Evolutionary conservation across 352 stramenopile species (phyloP).

Genomic region (Pythium aristosporum): DNA sequence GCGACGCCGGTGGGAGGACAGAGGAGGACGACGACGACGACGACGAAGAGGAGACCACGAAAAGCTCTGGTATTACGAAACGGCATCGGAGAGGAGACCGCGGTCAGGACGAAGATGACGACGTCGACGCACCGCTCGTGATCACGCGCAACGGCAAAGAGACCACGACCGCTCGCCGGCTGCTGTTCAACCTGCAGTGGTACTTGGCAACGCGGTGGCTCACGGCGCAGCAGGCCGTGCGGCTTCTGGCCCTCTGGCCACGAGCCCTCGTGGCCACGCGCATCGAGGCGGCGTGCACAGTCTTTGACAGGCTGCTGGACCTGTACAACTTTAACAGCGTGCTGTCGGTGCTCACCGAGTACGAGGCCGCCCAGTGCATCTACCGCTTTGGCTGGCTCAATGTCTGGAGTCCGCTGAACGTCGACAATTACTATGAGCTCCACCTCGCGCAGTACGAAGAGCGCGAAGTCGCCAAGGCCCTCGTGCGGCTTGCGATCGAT

Average conservation of each 20-base stretch:
- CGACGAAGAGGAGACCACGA: conserved; percentile 5
- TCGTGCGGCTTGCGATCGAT: conserved; percentile 76
- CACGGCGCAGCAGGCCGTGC: conserved; percentile 56
- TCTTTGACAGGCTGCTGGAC: conserved; percentile 72
- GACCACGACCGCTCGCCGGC: conserved; percentile 48
- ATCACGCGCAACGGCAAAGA: conserved; percentile 38
- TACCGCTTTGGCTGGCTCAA: conserved; percentile 77
- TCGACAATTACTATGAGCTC: conserved; percentile 82
- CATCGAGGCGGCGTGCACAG: conserved; percentile 59
- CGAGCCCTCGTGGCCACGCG: conserved; percentile 41
- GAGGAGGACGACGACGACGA: conserved; percentile 6
- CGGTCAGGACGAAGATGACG: neutral
- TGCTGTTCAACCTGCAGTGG: conserved; percentile 77
- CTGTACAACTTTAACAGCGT: conserved; percentile 71
- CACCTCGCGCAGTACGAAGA: conserved; percentile 69
- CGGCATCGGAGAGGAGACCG: neutral
- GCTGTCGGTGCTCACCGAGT: conserved; percentile 50
- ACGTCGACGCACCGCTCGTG: conserved; percentile 23
- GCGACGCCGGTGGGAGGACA: neutral
- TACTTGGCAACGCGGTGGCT: conserved; percentile 69
- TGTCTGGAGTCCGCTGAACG: conserved; percentile 58
- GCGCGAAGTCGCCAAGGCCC: conserved; percentile 64
- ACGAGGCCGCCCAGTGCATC: conserved; percentile 56
- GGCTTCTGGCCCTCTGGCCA: conserved; percentile 52
- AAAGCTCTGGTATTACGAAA: no score